Evolutionary conservation across 2,329 filamentous ascomycete genomes (phyloP), one percentile per base, ranked within the genome.

Genomic region (Hyphodiscus sp.): DNA sequence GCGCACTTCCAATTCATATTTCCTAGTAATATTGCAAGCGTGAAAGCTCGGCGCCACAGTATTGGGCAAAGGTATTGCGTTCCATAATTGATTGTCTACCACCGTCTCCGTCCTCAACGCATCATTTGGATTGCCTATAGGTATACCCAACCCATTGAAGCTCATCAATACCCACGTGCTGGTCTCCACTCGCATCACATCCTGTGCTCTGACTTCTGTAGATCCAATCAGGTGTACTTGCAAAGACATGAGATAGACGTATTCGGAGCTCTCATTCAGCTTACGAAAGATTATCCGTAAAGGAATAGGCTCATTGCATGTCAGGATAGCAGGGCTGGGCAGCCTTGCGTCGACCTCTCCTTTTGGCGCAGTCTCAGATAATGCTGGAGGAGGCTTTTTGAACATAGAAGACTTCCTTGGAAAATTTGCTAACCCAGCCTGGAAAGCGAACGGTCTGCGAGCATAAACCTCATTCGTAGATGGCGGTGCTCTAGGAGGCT

Each of bases 11-110:
- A 99, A 72, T 67, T 91, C 86, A 69, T 99, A 97, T 49, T 74
- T 78, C 26, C 92, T 82, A 49, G 81, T 79, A 47, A 97, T 80
- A 69, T 97, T 97, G 71, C 94, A 99, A 1, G 91, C 89, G 47
- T 83, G 77, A 67, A 99, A 99, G 0, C 84, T 86, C 0, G 94
- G 94, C 10, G 90, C 85, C 11, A 99, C 83, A 0, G 89, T 92
- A 67, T 89, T 94, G 2, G 92, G 94, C 6, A 97, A 74, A 0
- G 83, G 75, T 48, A 81, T 76, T 42, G 76, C 75, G 58, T 81
- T 81, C 94, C 94, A 99, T 42, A 92, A 67, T 1, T 76, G 77
- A 47, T 82, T 74, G 52, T 91, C 86, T 20, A 95, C 68, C n/a
- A 80, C 76, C 53, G 85, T 74, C 64, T 95, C 88, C 11, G 81